phyloP scores from a whole-genome alignment of 352 stramenopile genomes.

The Phytophthora lateralis region DNA sequence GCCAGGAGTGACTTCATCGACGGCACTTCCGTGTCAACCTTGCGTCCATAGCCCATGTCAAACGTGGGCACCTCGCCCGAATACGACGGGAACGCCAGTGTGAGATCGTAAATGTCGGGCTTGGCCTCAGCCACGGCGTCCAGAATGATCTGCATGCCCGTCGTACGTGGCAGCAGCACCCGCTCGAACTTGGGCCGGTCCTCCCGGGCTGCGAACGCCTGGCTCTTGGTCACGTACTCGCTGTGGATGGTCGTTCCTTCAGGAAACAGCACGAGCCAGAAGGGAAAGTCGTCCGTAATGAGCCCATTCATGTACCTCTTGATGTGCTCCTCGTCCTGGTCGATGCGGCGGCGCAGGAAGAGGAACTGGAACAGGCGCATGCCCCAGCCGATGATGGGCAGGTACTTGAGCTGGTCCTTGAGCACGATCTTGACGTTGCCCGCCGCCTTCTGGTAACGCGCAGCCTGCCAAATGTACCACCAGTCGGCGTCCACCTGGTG shows the following conservation, averaged over 20 bases:
- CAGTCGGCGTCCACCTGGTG: slow-evolving; percentile 93
- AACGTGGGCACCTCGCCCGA: slow-evolving; percentile 86
- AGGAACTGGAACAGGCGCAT: slow-evolving; percentile 92
- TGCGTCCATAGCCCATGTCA: slow-evolving; percentile 89
- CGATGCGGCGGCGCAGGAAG: slow-evolving; percentile 86
- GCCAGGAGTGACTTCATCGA: slow-evolving; percentile 81
- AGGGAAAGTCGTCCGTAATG: slow-evolving; percentile 83
- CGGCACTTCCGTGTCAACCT: slow-evolving; percentile 81
- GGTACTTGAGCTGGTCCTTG: slow-evolving; percentile 90
- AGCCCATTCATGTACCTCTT: slow-evolving; percentile 80
- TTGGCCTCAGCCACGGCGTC: slow-evolving; percentile 86
- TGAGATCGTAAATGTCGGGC: slow-evolving; percentile 94
- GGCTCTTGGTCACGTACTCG: slow-evolving; percentile 89
- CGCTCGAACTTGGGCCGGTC: slow-evolving; percentile 89
- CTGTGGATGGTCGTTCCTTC: slow-evolving; percentile 92
- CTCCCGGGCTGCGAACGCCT: slow-evolving; percentile 78
- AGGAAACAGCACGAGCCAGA: slow-evolving; percentile 91
- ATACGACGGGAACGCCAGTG: slow-evolving; percentile 87
- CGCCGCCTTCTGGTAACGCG: slow-evolving; percentile 57
- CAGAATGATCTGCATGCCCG: slow-evolving; percentile 93
- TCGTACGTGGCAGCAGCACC: slow-evolving; percentile 91
- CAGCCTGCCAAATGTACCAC: slow-evolving; percentile 93
- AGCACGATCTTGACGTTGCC: slow-evolving; percentile 93
- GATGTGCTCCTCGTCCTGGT: slow-evolving; percentile 73
- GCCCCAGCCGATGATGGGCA: slow-evolving; percentile 90